Conservation (phyloP, 2,329 filamentous ascomycete genomes). For the Colletotrichum lupini region DNA sequence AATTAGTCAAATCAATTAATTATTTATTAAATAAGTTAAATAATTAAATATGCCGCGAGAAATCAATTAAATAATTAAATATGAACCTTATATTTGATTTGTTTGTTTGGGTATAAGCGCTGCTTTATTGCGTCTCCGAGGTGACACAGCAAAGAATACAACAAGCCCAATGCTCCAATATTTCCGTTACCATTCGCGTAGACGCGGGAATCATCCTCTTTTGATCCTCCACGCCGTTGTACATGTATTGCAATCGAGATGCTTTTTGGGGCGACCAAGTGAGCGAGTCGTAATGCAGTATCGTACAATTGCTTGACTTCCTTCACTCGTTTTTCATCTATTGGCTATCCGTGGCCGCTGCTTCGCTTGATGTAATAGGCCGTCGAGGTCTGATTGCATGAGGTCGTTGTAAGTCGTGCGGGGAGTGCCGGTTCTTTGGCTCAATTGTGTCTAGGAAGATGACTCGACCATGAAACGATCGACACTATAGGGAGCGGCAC, state of each 20-base stretch:
- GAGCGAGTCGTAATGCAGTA: not conserved
- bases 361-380: constrained; percentile 3
- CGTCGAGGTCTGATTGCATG: constrained; percentile 18
- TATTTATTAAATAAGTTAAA: too few species aligned
- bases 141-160: not conserved
- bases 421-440: not conserved
- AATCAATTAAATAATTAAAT: too few species aligned
- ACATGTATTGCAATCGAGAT: not conserved
- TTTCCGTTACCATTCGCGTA: not conserved
- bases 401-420: not conserved
- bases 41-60: too few species aligned
- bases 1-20: too few species aligned
- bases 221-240: not conserved
- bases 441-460: constrained; percentile 23
- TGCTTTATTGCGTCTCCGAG: not conserved
- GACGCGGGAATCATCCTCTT: not conserved
- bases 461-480: constrained; percentile 21
- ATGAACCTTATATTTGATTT: too few species aligned
- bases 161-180: not conserved
- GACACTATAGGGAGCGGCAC: constrained; percentile 22
- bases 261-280: not conserved
- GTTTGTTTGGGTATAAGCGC: too few species aligned
- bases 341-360: not conserved
- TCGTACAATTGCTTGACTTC: not conserved
- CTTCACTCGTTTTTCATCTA: not conserved